These are phyloP conservation scores for Phytopythium delawarense DNA, from an alignment of 352 stramenopile species.

Conservation along the genomic window DNA sequence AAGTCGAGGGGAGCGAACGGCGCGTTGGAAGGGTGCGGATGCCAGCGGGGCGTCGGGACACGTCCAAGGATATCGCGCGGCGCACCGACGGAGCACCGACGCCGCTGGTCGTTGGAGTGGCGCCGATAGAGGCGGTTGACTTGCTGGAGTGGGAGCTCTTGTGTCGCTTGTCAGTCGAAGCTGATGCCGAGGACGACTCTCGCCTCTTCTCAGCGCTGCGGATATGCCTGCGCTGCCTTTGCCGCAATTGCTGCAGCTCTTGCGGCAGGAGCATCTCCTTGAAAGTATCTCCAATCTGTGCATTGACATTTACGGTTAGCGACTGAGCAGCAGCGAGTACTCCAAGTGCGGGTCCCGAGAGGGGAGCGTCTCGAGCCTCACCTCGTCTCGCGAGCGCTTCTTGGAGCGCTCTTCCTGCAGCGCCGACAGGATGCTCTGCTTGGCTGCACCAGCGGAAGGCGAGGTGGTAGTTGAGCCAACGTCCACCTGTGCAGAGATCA, in stretches of 20 bases:
- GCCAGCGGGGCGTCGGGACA: background rate
- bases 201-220: background rate
- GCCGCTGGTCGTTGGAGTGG: background rate
- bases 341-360: too few species aligned
- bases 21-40: background rate
- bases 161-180: conserved; percentile 7
- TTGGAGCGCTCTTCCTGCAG: conserved; percentile 48
- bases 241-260: conserved; percentile 7
- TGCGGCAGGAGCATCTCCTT: conserved; percentile 38
- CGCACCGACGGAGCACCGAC: background rate
- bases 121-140: background rate
- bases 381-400: conserved; percentile 32
- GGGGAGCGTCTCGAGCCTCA: background rate
- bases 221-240: conserved; percentile 13
- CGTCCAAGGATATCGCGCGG: background rate
- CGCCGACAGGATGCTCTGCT: conserved; percentile 60
- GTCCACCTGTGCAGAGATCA: background rate
- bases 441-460: conserved; percentile 4
- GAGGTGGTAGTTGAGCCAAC: background rate
- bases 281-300: conserved; percentile 28
- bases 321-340: too few species aligned
- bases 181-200: background rate
- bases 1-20: background rate
- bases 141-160: conserved; percentile 12
- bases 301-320: background rate